Evolutionary conservation across 305 asterid species (phyloP).

Genomic region (Euphrasia arctica): DNA sequence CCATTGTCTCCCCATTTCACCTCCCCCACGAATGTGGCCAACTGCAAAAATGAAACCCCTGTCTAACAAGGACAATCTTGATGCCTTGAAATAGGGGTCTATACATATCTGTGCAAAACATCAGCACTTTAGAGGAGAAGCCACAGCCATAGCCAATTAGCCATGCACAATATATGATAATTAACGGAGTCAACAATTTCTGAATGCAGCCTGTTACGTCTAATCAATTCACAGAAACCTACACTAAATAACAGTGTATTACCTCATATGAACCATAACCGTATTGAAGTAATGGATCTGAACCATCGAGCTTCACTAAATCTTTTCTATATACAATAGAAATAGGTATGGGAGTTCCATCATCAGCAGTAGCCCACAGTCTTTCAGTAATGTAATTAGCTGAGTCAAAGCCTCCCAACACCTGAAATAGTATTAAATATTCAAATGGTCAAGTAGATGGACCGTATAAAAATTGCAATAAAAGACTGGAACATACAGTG

Average conservation of each 20-base stretch:
- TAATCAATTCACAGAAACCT: constrained; percentile 21
- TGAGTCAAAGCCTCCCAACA: constrained; percentile 87
- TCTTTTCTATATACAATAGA: constrained; percentile 75
- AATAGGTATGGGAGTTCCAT: constrained; percentile 83
- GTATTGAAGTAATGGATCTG: constrained; percentile 83
- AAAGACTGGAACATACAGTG: not conserved
- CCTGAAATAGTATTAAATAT: constrained; percentile 40
- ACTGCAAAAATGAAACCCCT: constrained; percentile 76
- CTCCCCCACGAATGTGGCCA: constrained; percentile 97
- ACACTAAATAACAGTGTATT: constrained; percentile 24
- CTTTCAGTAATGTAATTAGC: constrained; percentile 75
- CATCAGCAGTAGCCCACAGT: constrained; percentile 86
- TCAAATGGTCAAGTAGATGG: not conserved
- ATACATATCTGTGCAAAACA: constrained; percentile 53
- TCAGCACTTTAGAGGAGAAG: constrained; percentile 26
- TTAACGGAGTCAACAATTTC: constrained; percentile 10
- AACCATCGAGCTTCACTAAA: constrained; percentile 84
- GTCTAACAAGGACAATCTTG: constrained; percentile 80
- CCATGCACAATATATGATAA: constrained; percentile 11
- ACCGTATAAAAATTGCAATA: not conserved
- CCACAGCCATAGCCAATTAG: not conserved
- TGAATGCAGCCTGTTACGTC: constrained; percentile 14
- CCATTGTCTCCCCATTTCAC: constrained; percentile 99
- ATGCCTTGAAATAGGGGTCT: constrained; percentile 79
- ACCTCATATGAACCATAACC: constrained; percentile 99